Evolutionary conservation across 495 filamentous ascomycete genomes (phyloP), one percentile per base, ranked within the genome.

Genomic region (Aspergillus diversus): DNA sequence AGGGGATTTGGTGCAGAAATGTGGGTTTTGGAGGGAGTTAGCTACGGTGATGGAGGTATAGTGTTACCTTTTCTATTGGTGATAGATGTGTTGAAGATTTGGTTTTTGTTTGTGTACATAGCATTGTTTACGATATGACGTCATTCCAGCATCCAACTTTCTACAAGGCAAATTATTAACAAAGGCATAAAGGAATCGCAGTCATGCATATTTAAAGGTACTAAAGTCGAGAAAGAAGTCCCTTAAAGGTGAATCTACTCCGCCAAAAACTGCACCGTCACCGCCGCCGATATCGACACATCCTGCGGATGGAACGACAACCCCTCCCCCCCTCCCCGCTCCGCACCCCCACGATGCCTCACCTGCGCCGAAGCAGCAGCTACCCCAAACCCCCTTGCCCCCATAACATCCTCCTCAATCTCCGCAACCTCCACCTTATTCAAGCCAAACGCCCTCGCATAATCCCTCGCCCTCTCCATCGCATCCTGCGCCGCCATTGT

Each of bases 21-120:
- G 87, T 66, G 52, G 52, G 15, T 81, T 72, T 53, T 84, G 80
- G 78, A 68, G 72, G 27, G 35, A 39, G 5, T 39, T 76, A 56
- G n/a, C 8, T 2, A 27, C 33, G 16, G 33, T 27, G 3, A 61
- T 55, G 37, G 57, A 52, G 21, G 47, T 60, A 5, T 60, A 49
- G 12, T 8, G 32, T 12, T 27, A 27, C 21, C 21, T 27, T 27
- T 27, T 27, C 21, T 2, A 27, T 27, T 27, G 21, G 21, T 27
- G 21, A 2, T 27, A 27, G 1, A 27, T 27, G 21, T 27, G 21
- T 27, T 27, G 1, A n/a, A n/a, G 21, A 1, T 27, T 27, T 27
- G 21, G 21, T 27, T 27, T 27, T 1, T 27, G 21, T 27, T 27
- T 2, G 1, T 27, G 21, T 2, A 27, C 21, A 27, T 27, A 27